Conservation (phyloP, 1,139 yeast species). For the Suhomyces panamericanus region DNA sequence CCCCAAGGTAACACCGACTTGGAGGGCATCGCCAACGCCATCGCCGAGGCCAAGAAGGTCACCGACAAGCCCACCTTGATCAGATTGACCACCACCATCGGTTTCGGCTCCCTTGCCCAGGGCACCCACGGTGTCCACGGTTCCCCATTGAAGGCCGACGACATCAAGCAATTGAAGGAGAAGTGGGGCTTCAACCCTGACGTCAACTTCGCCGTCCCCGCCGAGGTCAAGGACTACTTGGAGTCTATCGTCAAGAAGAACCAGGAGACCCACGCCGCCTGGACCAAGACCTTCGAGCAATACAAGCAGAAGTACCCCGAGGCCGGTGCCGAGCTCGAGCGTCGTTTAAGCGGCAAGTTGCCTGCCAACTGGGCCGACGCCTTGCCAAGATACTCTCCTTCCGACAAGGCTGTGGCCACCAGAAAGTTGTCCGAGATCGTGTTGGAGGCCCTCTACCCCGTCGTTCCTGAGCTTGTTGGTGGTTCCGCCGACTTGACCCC, state of each 20-base stretch:
- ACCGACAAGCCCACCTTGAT: slow-evolving; percentile 87
- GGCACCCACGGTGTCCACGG: slow-evolving; percentile 98
- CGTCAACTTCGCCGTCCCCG: slow-evolving; percentile 75
- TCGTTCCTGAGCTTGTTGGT: slow-evolving; percentile 88
- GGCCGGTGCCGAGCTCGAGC: slow-evolving; percentile 73
- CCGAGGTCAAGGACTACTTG: slow-evolving; percentile 78
- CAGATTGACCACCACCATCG: slow-evolving; percentile 88
- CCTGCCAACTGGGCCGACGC: slow-evolving; percentile 81
- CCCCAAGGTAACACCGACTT: slow-evolving; percentile 81
- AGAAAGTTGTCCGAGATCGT: slow-evolving; percentile 93
- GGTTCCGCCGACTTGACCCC: slow-evolving; percentile 99
- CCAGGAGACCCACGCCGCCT: slow-evolving; percentile 64
- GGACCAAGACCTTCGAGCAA: slow-evolving; percentile 65
- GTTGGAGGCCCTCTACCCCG: slow-evolving; percentile 61
- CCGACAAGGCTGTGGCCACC: slow-evolving; percentile 85
- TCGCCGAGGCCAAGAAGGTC: slow-evolving; percentile 65
- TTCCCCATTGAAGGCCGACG: slow-evolving; percentile 93
- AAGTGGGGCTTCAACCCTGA: slow-evolving; percentile 89
- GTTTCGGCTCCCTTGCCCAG: slow-evolving; percentile 83
- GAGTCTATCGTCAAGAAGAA: slow-evolving; percentile 55
- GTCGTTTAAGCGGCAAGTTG: slow-evolving; percentile 79
- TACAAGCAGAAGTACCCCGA: slow-evolving; percentile 76
- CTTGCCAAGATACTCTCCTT: slow-evolving; percentile 78
- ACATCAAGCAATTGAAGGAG: slow-evolving; percentile 81
- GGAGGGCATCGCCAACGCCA: slow-evolving; percentile 70